Evolutionary conservation across 257 asterid genomes (phyloP), one percentile per base, ranked within the genome.

Genomic region (Handroanthus guayacan): DNA sequence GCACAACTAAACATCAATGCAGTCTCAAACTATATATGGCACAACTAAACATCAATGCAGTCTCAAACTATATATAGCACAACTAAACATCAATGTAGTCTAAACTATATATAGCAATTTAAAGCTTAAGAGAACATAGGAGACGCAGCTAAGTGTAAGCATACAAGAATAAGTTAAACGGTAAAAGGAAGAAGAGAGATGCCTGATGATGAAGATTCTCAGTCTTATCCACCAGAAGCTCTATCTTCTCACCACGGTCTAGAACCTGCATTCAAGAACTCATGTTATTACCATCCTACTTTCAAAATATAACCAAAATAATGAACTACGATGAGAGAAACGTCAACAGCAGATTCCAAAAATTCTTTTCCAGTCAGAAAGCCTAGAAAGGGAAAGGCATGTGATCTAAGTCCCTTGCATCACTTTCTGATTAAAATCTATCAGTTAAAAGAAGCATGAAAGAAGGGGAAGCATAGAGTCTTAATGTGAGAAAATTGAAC

Each of bases 201-300:
- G 84, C 97, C 96, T 93, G 97, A n/a, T 87, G 72, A 75, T 89
- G 98, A 80, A 93, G 94, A 78, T 87, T 91, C 85, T 93, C 97
- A 38, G 96, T 93, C 83, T 93, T 93, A 82, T 93, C 98, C 87
- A 93, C 97, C 75, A 91, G 85, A 85, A 93, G 85, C 85, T 93
- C 98, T 67, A 93, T 91, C 87, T 93, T 93, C 71, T 91, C 98
- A 47, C 97, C 98, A 71, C 98, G 98, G 66, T 93, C 98, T 16
- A 93, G 92, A 81, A 93, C 98, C 98, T 93, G 77, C 63, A 81
- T 51, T 44, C 57, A 61, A 61, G 39, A 78, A 78, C 71, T 17
- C 47, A 58, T 36, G 63, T 39, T 54, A 43, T 47, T 36, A n/a
- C 56, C 16, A 58, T 60, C 72, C 36, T 17, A 55, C n/a, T 70